Evolutionary conservation across 495 filamentous ascomycete species (phyloP).

Genomic region (Lasiosphaeria ovina): DNA sequence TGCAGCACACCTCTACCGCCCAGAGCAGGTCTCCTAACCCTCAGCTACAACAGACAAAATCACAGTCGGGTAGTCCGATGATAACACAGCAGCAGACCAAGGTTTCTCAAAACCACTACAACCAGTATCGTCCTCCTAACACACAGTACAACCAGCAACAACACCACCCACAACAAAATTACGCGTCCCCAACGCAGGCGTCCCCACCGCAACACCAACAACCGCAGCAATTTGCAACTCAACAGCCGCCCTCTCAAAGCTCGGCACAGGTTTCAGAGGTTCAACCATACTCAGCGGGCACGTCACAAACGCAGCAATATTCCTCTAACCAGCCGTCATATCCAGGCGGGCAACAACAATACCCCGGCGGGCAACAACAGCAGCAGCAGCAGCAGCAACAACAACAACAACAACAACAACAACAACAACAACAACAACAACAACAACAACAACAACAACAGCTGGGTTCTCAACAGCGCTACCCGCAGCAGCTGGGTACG

Average conservation of each 20-base stretch:
- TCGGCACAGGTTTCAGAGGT: constrained; percentile 15
- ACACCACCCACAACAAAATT: constrained; percentile 13
- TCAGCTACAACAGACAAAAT: constrained; percentile 26
- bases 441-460: constrained; percentile 33
- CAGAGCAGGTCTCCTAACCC: constrained; percentile 27
- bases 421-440: constrained; percentile 16
- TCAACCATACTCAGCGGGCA: constrained; percentile 25
- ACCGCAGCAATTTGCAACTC: constrained; percentile 16
- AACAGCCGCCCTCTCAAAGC: constrained; percentile 23
- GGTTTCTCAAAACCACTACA: constrained; percentile 20
- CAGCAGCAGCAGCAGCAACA: constrained; percentile 44
- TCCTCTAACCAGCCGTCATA: constrained; percentile 25
- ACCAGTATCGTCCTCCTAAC: constrained; percentile 15
- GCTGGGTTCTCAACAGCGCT: constrained; percentile 35
- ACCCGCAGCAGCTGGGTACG: constrained; percentile 41
- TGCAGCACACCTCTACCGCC: constrained; percentile 10
- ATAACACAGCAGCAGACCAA: constrained; percentile 19
- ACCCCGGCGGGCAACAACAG: constrained; percentile 34
- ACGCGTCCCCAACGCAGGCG: constrained; percentile 10
- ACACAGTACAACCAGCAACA: constrained; percentile 20
- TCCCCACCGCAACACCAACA: constrained; percentile 15
- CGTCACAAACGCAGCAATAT: constrained; percentile 23
- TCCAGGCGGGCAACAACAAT: constrained; percentile 25
- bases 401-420: constrained; percentile 31
- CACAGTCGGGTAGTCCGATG: constrained; percentile 20